Conservation (phyloP, 352 stramenopile species). For the Aphanomyces stellatus region DNA sequence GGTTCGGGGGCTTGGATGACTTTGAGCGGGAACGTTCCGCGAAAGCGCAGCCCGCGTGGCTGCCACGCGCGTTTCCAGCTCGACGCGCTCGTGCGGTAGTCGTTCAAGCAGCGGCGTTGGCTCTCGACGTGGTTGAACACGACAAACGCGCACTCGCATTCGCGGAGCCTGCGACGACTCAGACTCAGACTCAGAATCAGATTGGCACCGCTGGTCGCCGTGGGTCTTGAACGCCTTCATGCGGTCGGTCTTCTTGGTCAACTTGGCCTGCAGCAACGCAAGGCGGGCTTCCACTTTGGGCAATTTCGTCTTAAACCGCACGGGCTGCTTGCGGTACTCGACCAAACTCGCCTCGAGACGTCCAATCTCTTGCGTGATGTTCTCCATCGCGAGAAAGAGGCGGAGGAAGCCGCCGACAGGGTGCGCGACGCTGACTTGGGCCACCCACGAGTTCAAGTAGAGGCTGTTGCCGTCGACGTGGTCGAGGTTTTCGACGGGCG, state of each 20-base stretch:
- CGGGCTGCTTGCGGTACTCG: not conserved
- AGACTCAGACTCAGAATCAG: not conserved
- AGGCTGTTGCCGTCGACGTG: constrained; percentile 45
- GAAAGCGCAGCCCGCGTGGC: constrained; percentile 50
- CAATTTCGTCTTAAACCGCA: constrained; percentile 16
- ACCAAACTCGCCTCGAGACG: constrained; percentile 42
- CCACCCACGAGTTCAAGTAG: constrained; percentile 80
- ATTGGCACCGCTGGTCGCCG: not conserved
- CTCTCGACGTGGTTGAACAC: constrained; percentile 85
- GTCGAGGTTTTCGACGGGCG: constrained; percentile 52
- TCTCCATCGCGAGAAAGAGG: constrained; percentile 66
- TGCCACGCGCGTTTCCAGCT: constrained; percentile 42
- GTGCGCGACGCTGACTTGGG: constrained; percentile 72
- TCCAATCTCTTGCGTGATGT: constrained; percentile 45
- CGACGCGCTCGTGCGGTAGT: constrained; percentile 53
- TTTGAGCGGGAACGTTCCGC: constrained; percentile 35
- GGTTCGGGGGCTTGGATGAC: constrained; percentile 57
- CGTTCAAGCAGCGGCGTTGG: constrained; percentile 50
- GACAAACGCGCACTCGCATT: constrained; percentile 74
- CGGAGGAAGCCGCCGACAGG: constrained; percentile 62
- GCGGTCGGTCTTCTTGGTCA: constrained; percentile 52
- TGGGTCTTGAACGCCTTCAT: constrained; percentile 46
- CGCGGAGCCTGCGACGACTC: constrained; percentile 32
- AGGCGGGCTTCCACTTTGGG: constrained; percentile 27
- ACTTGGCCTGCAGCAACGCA: constrained; percentile 24